Base-by-base conservation (phyloP, 2,329 filamentous ascomycete species). In the Orbilia brochopaga region DNA sequence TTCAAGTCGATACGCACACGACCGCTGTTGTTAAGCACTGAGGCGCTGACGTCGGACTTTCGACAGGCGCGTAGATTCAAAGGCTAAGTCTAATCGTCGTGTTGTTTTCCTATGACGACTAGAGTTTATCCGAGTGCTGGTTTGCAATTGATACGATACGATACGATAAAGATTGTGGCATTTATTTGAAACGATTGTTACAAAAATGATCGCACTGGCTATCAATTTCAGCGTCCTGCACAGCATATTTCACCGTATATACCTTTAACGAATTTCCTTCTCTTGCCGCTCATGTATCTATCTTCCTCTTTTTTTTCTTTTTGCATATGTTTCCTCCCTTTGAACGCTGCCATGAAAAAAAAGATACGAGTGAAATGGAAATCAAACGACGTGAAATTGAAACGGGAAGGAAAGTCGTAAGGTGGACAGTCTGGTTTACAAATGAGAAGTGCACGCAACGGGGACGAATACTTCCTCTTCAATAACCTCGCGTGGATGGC, bases 191-290 rank as follows among this genome's bases (percentile, higher is more conserved):
- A 48, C 4, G 37, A 42, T 42, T 3, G 3, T 42, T 42, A 3
- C 13, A 15, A 42, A 15, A 42, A 42, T 15, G 37, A 42, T 42
- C 13, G 37, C 37, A 17, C 13, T 42, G 15, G 11, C 37, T 15
- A 42, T 42, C 37, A 17, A 17, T 6, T 42, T 42, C 13, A 15
- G 13, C 15, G 44, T 51, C 50, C 37, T 56, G 51, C 32, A 27
- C 30, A 8, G 30, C 19, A 48, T 52, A 63, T 59, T 69, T 70
- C 66, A 70, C 66, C 66, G 66, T 70, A 70, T 50, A 70, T 70
- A 70, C 44, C 42, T 37, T 59, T 69, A 21, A 70, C 66, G 66
- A 70, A 44, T 70, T 60, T 64, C 48, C 54, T 70, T 63, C 15
- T 24, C 27, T 32, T 57, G 35, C 57, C 55, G 42, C 37, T 48